Percentiles rank a stretch among this genome's conserved stretches.
Conservation (phyloP, 73 alveolate species). For the Durusdinium trenchii region DNA sequence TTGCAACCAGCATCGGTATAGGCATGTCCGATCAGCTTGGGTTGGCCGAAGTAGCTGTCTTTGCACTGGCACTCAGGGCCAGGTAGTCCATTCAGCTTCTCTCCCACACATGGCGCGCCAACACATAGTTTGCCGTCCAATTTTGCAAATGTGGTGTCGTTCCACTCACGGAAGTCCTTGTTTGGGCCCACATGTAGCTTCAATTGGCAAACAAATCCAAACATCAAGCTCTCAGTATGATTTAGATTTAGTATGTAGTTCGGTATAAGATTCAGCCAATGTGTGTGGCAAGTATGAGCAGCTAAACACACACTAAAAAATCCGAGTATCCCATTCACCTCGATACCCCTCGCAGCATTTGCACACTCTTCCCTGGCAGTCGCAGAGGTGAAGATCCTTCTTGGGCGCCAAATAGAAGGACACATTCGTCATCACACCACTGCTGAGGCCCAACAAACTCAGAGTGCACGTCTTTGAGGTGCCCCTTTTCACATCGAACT, state of each 20-base stretch:
- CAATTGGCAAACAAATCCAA: no score
- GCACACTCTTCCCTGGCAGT: neutral
- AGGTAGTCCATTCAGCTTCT: neutral
- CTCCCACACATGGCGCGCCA: neutral
- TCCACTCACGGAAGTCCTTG: conserved; percentile 7
- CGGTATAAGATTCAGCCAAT: neutral
- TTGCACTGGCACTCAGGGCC: conserved; percentile 24
- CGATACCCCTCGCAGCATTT: neutral
- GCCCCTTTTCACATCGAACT: no score
- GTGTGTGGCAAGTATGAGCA: neutral
- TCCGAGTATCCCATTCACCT: neutral
- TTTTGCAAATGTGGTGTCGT: neutral
- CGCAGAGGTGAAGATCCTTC: neutral
- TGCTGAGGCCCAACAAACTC: conserved; percentile 5
- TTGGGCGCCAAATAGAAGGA: neutral
- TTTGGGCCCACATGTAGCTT: no score
- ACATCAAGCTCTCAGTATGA: neutral
- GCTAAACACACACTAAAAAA: no score
- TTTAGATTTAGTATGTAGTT: neutral
- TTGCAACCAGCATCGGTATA: no score
- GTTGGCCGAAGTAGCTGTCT: conserved; percentile 30
- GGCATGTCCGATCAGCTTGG: no score
- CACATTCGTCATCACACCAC: neutral
- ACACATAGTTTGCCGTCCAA: neutral
- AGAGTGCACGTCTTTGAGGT: no score